Evolutionary conservation across 495 filamentous ascomycete genomes (phyloP), one percentile per base, ranked within the genome.

Genomic region (Xylaria intraflava): DNA sequence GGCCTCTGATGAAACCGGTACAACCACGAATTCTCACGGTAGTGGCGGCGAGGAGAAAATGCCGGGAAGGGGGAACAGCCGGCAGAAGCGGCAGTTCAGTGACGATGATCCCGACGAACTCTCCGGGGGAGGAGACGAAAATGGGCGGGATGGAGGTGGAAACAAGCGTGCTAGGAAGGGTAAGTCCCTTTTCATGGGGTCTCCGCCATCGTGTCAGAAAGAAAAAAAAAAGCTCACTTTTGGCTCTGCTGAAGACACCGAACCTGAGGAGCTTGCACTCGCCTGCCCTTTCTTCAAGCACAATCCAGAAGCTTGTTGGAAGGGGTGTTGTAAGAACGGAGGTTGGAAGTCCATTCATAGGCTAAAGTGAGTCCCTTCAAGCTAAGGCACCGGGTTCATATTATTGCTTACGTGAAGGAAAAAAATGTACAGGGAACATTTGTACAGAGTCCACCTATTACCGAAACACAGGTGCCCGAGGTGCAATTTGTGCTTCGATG

Each of bases 251-350:
- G 24, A 46, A 53, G 51, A 61, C 9, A 46, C 38, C 16, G 56
- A 65, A 19, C 19, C 51, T 19, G 49, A 52, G 12, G 57, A 61
- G 20, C 46, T 49, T 20, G 64, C 56, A 46, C 66, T 71, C 27
- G 73, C 73, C 10, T 76, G 73, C 36, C 73, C 73, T 2, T 76
- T 70, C 57, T 68, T 56, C 51, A 69, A 71, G 47, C 65, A 75
- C 35, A 61, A 73, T 20, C 69, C 68, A 26, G 60, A 38, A 20
- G 62, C 59, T 35, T 71, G 71, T 35, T 60, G 51, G 53, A 64
- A 58, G 2, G 62, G 62, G 40, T 69, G 70, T 4, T 76, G 73
- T 39, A 62, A 64, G 16, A 71, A 70, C 1, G 71, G 72, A 1
- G 72, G 71, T 4, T 76, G 71, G 71, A 51, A 55, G 11, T 60